These are phyloP conservation scores for Platanthera zijinensis DNA, from an alignment of 106 monocot species.

Conservation along the genomic window DNA sequence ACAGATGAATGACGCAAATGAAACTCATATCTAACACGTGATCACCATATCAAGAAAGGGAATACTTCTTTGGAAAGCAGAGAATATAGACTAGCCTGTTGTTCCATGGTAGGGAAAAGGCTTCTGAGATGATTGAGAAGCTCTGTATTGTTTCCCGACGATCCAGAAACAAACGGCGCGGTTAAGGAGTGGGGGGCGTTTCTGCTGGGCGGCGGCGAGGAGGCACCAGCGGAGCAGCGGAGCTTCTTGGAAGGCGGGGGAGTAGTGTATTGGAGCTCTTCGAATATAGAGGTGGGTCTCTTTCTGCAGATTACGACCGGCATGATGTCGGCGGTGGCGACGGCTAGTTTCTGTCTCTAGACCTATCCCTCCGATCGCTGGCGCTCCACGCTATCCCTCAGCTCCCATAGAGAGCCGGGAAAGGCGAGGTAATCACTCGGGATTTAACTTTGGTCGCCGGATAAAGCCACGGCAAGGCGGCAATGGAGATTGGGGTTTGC, in stretches of 20 bases:
- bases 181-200: neutral
- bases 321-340: neutral
- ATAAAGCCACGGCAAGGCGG: neutral
- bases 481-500: neutral
- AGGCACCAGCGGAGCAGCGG: constrained; percentile 1
- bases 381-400: neutral
- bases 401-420: neutral
- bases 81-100: neutral
- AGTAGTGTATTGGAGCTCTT: neutral
- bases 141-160: neutral
- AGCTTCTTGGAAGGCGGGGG: constrained; percentile 3
- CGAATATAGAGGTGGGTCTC: constrained; percentile 7
- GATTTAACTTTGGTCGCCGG: neutral
- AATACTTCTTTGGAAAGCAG: too few relatives aligned
- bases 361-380: neutral
- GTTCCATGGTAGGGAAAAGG: constrained; percentile 5
- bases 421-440: neutral
- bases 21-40: too few relatives aligned
- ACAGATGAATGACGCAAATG: too few relatives aligned
- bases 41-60: too few relatives aligned
- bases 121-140: constrained; percentile 8
- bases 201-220: neutral
- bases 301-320: constrained; percentile 7
- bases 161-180: neutral
- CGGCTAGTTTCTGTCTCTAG: neutral